Conservation (phyloP, 805 yeast genomes). For the Zygosaccharomyces gambellarensis region DNA sequence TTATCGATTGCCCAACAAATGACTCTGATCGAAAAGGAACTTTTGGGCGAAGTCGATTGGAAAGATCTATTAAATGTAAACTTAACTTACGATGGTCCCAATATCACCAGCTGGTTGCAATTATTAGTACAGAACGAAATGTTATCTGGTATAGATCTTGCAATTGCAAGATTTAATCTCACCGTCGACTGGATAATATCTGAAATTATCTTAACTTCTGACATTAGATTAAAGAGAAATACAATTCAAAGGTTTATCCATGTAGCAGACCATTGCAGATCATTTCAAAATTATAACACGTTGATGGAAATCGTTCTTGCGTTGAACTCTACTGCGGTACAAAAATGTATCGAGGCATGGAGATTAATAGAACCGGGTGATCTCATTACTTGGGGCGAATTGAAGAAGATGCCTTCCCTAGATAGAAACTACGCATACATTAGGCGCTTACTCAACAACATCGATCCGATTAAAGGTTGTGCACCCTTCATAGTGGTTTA, state of each 20-base stretch:
- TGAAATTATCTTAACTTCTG: conserved; percentile 69
- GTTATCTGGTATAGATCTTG: conserved; percentile 72
- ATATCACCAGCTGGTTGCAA: conserved; percentile 80
- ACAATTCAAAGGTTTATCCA: conserved; percentile 85
- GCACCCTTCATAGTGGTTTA: conserved; percentile 88
- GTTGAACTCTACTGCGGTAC: conserved; percentile 59
- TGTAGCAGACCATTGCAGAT: conserved; percentile 68
- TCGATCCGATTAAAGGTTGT: conserved; percentile 67
- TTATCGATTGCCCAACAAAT: conserved; percentile 68
- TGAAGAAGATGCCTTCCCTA: conserved; percentile 72
- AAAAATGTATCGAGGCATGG: conserved; percentile 68
- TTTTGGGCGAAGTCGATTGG: conserved; percentile 86
- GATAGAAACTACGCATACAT: conserved; percentile 64
- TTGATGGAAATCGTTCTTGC: conserved; percentile 85
- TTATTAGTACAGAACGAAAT: conserved; percentile 54
- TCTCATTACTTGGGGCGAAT: conserved; percentile 54
- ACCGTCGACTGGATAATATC: conserved; percentile 90
- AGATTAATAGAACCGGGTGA: conserved; percentile 67
- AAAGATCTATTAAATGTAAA: conserved; percentile 72
- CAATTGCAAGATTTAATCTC: conserved; percentile 79
- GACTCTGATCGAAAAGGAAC: conserved; percentile 82
- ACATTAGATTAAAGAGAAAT: conserved; percentile 53
- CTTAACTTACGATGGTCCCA: conserved; percentile 63
- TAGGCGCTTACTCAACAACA: conserved; percentile 45
- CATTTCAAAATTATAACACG: conserved; percentile 77